Evolutionary conservation across 2,329 filamentous ascomycete genomes (phyloP).

Genomic region (Penicillium rolfsii): DNA sequence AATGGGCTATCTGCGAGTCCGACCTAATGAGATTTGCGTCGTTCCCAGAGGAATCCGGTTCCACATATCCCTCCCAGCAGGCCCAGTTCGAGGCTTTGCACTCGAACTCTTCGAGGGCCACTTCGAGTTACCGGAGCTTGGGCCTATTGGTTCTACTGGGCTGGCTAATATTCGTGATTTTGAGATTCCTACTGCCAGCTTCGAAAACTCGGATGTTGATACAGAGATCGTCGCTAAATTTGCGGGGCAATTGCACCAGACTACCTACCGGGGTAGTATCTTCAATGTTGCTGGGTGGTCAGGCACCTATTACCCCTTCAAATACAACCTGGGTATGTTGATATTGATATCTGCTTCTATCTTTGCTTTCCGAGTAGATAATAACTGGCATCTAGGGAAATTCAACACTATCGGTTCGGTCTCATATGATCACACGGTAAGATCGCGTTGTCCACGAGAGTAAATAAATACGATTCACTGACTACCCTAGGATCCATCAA

Average conservation of each 20-base stretch:
- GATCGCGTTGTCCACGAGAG: not conserved
- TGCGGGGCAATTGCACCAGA: not conserved
- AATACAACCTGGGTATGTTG: conserved; percentile 1
- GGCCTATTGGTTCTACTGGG: not conserved
- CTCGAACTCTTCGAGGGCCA: not conserved
- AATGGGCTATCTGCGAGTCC: conserved; percentile 1
- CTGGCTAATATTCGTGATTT: conserved; percentile 3
- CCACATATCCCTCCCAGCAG: not conserved
- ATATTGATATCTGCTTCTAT: not conserved
- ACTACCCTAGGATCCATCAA: not conserved
- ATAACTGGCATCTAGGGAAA: not conserved
- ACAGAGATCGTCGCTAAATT: not conserved
- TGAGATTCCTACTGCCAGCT: not conserved
- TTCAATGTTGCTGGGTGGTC: not conserved
- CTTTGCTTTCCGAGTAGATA: not conserved
- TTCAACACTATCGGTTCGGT: conserved; percentile 1
- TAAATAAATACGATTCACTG: not conserved
- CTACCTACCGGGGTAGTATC: not conserved
- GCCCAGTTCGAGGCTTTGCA: not conserved
- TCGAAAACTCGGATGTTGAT: not conserved
- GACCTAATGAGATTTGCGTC: not conserved
- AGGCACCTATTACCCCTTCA: not conserved
- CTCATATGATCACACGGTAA: not conserved
- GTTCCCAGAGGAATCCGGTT: not conserved
- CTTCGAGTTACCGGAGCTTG: not conserved